Base-by-base conservation (phyloP, 139 green algal genomes). In the Tetradesmus lagerheimii region DNA sequence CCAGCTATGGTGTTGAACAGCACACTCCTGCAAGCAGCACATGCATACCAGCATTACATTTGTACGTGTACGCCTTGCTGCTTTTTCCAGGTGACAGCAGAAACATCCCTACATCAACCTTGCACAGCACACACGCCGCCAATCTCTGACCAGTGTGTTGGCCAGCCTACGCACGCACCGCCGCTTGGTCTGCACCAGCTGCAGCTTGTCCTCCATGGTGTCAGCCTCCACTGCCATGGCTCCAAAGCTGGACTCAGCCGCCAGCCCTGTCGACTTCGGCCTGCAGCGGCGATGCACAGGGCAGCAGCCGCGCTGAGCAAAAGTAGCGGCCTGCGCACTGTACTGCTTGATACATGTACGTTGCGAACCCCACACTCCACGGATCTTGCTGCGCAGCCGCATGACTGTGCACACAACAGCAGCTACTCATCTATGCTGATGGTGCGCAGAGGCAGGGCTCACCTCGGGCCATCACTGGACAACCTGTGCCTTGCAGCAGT, bases 191-290 rank as follows among this genome's bases (percentile, higher is more conserved):
- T 88, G 50, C 27, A 91, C 80, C 29, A 91, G 57, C 41, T 82
- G 25, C 5, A 91, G 45, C 67, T 91, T 91, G 66, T 91, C 88
- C 47, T 92, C 89, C 47, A 81, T 38, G 3, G 75, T 85, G 23
- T 88, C 67, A 23, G 88, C 80, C 45, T 86, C 88, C 34, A 82
- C 86, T 39, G 77, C 90, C 57, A 85, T 34, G 6, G 64, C 64
- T 15, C 83, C 83, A 88, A 88, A 88, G 64, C 83, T 88, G 31
- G 83, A 64, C 37, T 88, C 62, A 20, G 38, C 71, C 62, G 53
- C 4, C 38, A 88, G 64, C 2, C 53, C 82, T 20, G 57, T 15
- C 9, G 57, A 74, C 45, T 31, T 86, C 47, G 29, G 67, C 67
- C 57, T 71, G 57, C 57, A 71, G 57, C 57, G 25, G 57, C 25